Evolutionary conservation across 2,329 filamentous ascomycete species (phyloP).

Genomic region (Sporothrix protearum): DNA sequence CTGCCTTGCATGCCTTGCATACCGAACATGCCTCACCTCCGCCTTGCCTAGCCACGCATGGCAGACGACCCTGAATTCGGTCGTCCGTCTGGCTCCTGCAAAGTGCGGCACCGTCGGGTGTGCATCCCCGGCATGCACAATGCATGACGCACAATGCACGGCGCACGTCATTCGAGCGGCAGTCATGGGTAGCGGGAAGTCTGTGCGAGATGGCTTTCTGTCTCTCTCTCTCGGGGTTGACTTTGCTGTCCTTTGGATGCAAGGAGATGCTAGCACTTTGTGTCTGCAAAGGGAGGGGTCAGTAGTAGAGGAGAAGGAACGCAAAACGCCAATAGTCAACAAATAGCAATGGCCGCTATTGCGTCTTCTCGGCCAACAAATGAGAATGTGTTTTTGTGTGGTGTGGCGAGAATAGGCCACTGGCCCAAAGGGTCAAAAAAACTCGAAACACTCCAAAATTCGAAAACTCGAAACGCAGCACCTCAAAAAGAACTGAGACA

Average conservation of each 20-base stretch:
- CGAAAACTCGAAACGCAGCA: not conserved
- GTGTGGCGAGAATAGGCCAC: no score
- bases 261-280: not conserved
- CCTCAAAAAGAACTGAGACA: not conserved
- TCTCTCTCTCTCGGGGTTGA: no score
- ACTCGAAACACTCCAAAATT: not conserved
- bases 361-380: constrained; percentile 38
- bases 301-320: not conserved
- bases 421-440: no score
- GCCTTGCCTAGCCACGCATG: not conserved
- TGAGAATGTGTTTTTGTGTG: constrained; percentile 30
- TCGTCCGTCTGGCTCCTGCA: not conserved
- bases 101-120: not conserved
- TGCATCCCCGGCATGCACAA: not conserved
- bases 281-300: not conserved
- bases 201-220: not conserved
- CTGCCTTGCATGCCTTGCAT: not conserved
- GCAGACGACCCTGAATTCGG: not conserved
- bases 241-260: not conserved
- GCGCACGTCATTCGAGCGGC: not conserved
- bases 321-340: not conserved
- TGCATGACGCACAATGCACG: not conserved
- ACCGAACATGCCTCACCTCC: not conserved
- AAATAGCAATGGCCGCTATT: not conserved
- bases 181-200: not conserved